These are phyloP conservation scores for Didymella sp. DNA, from an alignment of 2,329 filamentous ascomycete species.

Conservation along the genomic window DNA sequence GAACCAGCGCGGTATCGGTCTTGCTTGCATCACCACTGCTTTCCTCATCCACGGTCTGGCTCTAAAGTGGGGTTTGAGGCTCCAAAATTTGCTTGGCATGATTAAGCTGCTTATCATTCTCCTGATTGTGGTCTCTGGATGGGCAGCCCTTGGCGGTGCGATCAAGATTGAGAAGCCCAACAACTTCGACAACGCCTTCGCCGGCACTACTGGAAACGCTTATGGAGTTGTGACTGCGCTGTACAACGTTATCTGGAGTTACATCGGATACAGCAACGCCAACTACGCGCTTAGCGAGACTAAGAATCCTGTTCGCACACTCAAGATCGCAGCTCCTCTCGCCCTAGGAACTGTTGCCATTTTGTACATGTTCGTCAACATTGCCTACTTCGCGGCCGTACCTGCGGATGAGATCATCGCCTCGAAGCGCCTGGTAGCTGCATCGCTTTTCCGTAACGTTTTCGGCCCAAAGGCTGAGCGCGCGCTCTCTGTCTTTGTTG, in stretches of 20 bases:
- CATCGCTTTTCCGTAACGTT: slow-evolving; percentile 64
- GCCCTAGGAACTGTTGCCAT: slow-evolving; percentile 65
- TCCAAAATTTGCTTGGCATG: slow-evolving; percentile 70
- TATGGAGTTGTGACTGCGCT: slow-evolving; percentile 74
- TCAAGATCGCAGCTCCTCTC: slow-evolving; percentile 69
- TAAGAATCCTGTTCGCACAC: slow-evolving; percentile 68
- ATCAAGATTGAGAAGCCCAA: slow-evolving; percentile 64
- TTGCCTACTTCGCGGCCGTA: slow-evolving; percentile 70
- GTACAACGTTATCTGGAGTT: slow-evolving; percentile 76
- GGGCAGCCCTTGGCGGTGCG: slow-evolving; percentile 67
- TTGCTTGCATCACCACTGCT: slow-evolving; percentile 70
- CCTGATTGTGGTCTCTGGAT: slow-evolving; percentile 69
- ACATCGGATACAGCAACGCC: slow-evolving; percentile 72
- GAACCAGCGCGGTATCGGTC: slow-evolving; percentile 71
- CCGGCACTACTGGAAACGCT: slow-evolving; percentile 69
- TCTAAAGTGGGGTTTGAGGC: slow-evolving; percentile 69
- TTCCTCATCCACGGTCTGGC: slow-evolving; percentile 70
- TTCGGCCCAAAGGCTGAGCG: slow-evolving; percentile 62
- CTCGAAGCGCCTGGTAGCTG: slow-evolving; percentile 63
- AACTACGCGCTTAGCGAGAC: slow-evolving; percentile 72
- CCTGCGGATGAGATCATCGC: slow-evolving; percentile 62
- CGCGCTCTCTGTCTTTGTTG: slow-evolving; percentile 69
- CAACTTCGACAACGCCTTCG: slow-evolving; percentile 70
- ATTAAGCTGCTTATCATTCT: slow-evolving; percentile 72
- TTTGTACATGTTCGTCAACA: slow-evolving; percentile 71